A percentile compares a stretch with the other conserved stretches of the same genome.
Conservation (phyloP, 305 asterid genomes). For the Plantago lanceolata region DNA sequence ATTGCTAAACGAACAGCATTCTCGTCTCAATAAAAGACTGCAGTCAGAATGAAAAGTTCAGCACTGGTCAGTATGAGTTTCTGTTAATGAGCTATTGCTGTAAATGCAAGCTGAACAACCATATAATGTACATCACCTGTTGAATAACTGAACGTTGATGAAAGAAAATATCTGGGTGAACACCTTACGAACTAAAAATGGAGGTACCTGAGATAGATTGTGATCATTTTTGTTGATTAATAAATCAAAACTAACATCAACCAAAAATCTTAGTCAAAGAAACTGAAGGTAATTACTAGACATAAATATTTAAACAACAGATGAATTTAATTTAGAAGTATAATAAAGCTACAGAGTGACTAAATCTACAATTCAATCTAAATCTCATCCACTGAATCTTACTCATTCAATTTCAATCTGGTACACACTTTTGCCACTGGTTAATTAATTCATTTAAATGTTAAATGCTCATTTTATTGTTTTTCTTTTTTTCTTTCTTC, state of each 20-base stretch:
- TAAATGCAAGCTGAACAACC: slow-evolving; percentile 14
- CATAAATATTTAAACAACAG: too few relatives aligned
- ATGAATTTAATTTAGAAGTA: too few relatives aligned
- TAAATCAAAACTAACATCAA: slow-evolving; percentile 7
- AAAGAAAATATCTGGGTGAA: slow-evolving; percentile 91
- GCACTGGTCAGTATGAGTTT: slow-evolving; percentile 16
- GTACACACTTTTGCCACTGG: too few relatives aligned
- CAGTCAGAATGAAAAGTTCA: slow-evolving; percentile 19
- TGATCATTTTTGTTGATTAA: slow-evolving; percentile 17
- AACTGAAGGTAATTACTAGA: not conserved
- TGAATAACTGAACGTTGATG: slow-evolving; percentile 89
- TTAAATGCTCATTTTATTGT: too few relatives aligned
- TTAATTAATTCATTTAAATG: too few relatives aligned
- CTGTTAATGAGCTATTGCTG: slow-evolving; percentile 14
- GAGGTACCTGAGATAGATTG: slow-evolving; percentile 70
- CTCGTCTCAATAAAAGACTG: slow-evolving; percentile 92
- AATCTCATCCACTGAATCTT: too few relatives aligned
- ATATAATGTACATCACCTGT: slow-evolving; percentile 53
- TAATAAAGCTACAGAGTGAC: too few relatives aligned
- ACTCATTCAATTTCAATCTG: too few relatives aligned
- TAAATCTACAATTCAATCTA: too few relatives aligned
- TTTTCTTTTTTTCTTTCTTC: too few relatives aligned
- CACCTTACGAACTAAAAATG: slow-evolving; percentile 85
- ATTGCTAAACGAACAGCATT: slow-evolving; percentile 96
- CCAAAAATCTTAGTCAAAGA: too few relatives aligned